Base-by-base conservation (phyloP, 768 basidiomycete species). In the Melanogaster broomeanus region DNA sequence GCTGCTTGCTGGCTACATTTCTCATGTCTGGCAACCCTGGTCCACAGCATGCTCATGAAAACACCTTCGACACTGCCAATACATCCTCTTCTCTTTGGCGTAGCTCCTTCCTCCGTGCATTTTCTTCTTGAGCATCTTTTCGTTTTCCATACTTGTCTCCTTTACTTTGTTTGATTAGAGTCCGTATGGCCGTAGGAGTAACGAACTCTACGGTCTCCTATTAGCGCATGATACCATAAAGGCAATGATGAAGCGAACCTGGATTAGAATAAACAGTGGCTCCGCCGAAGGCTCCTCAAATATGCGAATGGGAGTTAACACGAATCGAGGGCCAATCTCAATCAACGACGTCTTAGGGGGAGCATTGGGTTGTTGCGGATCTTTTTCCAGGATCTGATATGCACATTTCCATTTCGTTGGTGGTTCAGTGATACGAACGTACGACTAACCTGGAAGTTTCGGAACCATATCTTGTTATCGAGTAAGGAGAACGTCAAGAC, bases 381-480 rank as follows among this genome's bases (percentile, higher is more conserved):
- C 93, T 68, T 95, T 98, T 71, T 97, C 93, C 49, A 97, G 74
- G 55, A 96, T 95, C 91, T 97, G 64, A 19, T 8, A 21, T 34
- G 37, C 41, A 22, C n/a, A 18, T 39, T 42, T n/a, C 8, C 21
- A 19, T 38, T 55, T 39, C 6, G 48, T 40, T 6, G n/a, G 38
- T 13, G 19, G 18, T n/a, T 31, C 18, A 34, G 38, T 30, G 15
- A 39, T 48, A 33, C 41, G 27, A 33, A 24, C 33, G 39, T 15
- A 22, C 31, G 41, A 64, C 76, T 58, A 51, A 94, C 93, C 82
- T 99, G 97, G 76, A 89, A 99, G 72, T 98, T 98, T 58, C 97
- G 85, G 78, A 98, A 98, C 97, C 97, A 99, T 58, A 98, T 93
- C 69, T 97, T 98, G 63, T 82, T 80, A 76, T 99, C 97, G 27